Evolutionary conservation across 2,329 filamentous ascomycete species (phyloP), one percentile per base, ranked within the genome.

Genomic region (Paracorniculantispora psalliotae): DNA sequence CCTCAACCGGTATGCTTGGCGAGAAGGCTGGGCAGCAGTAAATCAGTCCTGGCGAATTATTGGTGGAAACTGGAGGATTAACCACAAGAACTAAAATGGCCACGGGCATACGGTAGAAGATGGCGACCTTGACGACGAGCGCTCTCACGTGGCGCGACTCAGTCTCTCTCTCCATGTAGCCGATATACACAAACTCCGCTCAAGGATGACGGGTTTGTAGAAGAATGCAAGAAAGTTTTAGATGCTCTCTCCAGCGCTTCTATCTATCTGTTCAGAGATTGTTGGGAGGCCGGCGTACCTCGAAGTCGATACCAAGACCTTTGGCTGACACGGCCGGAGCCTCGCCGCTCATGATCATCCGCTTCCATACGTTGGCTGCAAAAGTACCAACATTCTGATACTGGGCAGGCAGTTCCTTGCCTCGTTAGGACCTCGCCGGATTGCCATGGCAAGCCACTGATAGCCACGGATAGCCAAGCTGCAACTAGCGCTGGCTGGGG

Each of bases 141-240:
- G 43, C 53, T 39, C 30, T 25, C 15, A 39, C 30, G 53, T 56
- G 53, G 53, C 53, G 53, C 53, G 48, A 37, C 53, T 56, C n/a
- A n/a, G n/a, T n/a, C 21, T 56, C 47, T 48, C 51, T 54, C 26
- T 15, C 43, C 21, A 39, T 28, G 8, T 54, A 39, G 26, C 30
- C 26, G 19, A 12, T 26, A 21, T 17, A 30, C 21, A 21, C 19
- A 12, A 26, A 17, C 52, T 47, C 52, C 52, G 52, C 52, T 37
- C 21, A 13, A 12, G 26, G 9, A 30, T 7, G 26, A 47, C 21
- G 26, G 35, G 7, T 35, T 46, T n/a, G n/a, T n/a, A n/a, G n/a
- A n/a, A n/a, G n/a, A n/a, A n/a, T n/a, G n/a, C n/a, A n/a, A n/a
- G n/a, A n/a, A n/a, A n/a, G n/a, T n/a, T n/a, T n/a, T n/a, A n/a